phyloP scores from a whole-genome alignment of 2,329 filamentous ascomycete species.

The Beauveria asiatica region DNA sequence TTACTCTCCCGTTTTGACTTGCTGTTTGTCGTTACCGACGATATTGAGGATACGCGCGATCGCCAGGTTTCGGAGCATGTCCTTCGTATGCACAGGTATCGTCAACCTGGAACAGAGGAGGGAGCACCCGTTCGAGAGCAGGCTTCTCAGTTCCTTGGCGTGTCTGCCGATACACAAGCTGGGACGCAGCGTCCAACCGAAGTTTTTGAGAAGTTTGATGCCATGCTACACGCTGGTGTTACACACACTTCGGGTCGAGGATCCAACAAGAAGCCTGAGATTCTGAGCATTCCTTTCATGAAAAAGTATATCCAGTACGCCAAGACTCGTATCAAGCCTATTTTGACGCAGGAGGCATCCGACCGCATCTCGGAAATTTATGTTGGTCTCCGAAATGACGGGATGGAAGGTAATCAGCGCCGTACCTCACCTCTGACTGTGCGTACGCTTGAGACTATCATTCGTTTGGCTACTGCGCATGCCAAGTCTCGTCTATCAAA shows the following conservation, averaged over 20 bases:
- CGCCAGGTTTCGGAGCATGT: constrained; percentile 93
- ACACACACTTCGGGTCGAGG: constrained; percentile 67
- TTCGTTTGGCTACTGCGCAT: constrained; percentile 92
- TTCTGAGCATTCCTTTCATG: constrained; percentile 93
- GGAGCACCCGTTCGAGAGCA: constrained; percentile 91
- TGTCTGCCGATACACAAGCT: constrained; percentile 72
- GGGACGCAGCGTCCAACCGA: constrained; percentile 70
- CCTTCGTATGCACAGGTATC: constrained; percentile 92
- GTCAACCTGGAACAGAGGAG: constrained; percentile 85
- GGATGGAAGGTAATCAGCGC: constrained; percentile 88
- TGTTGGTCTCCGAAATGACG: constrained; percentile 87
- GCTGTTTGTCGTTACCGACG: constrained; percentile 93
- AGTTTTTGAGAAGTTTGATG: constrained; percentile 92
- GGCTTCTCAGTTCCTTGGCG: constrained; percentile 71
- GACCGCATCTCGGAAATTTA: constrained; percentile 89
- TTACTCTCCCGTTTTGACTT: constrained; percentile 97
- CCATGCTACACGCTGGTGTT: constrained; percentile 90
- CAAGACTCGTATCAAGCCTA: constrained; percentile 81
- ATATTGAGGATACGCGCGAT: constrained; percentile 91
- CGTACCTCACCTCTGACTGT: constrained; percentile 93
- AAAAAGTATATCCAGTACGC: constrained; percentile 99
- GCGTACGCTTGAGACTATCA: constrained; percentile 94
- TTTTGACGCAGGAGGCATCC: constrained; percentile 82
- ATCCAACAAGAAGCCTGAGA: constrained; percentile 68
- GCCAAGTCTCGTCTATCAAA: constrained; percentile 86